Base-by-base conservation (phyloP, 495 filamentous ascomycete genomes). In the Entonaema liquescens region DNA sequence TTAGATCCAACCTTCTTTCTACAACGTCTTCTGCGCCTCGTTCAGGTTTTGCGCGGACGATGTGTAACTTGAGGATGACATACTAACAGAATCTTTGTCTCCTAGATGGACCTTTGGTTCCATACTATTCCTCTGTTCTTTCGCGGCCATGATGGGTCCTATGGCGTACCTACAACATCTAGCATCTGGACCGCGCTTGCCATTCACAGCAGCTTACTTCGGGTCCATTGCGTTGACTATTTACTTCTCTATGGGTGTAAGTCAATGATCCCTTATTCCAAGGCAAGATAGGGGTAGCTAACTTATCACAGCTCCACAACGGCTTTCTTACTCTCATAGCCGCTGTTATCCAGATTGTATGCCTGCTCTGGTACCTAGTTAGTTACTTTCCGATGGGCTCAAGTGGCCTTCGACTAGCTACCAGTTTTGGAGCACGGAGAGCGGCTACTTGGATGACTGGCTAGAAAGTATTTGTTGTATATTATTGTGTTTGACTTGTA, bases 301-400 rank as follows among this genome's bases (percentile, higher is more conserved):
- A 80, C 57, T 19, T 59, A n/a, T 67, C 52, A 36, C 68, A 97
- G 95, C 88, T 94, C 67, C 89, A 91, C 75, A 91, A 80, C 73
- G 91, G 91, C 28, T 73, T 95, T 72, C 89, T 98, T 65, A 97
- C 95, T 28, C 82, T 98, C 33, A 79, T 98, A 69, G 90, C 93
- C 23, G 89, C 92, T 54, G 85, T 98, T 69, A 82, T 92, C 74
- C 95, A 99, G 77, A 81, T 98, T 56, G 89, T 88, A 57, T 89
- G 90, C 56, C 84, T 98, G 50, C 64, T 94, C 28, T 99, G 95
- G 95, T 98, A 98, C 81, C 84, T 97, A 9, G 90, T 99, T 80
- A 95, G 92, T 81, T 99, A 99, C 82, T 99, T 99, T 78, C 95
- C 95, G 2, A 97, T 98, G 94, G 95, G 95, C 25, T 92, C 91